A percentile compares a stretch with the other conserved stretches of the same genome.
Conservation (phyloP, 805 yeast species). For the Monosporozyma unispora region DNA sequence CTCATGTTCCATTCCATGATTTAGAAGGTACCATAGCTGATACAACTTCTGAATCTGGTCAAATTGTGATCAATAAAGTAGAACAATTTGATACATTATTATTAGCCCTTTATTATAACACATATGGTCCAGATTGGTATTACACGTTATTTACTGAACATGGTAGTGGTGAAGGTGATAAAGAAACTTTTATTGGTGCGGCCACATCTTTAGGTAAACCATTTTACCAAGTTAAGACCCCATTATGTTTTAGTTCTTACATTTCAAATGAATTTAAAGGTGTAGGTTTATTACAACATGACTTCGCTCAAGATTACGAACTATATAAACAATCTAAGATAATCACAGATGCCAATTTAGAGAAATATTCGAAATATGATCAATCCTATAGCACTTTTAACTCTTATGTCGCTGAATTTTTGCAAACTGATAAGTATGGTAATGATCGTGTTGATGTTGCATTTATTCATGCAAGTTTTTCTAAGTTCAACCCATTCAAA, state of each 20-base stretch:
- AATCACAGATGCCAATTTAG: constrained; percentile 6
- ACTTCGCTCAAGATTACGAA: constrained; percentile 40
- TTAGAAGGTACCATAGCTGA: constrained; percentile 57
- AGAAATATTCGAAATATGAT: constrained; percentile 9
- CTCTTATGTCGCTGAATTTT: background rate
- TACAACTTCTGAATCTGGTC: constrained; percentile 64
- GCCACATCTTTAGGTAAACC: constrained; percentile 43
- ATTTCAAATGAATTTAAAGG: constrained; percentile 28
- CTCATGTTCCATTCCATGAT: constrained; percentile 44
- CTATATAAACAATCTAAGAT: constrained; percentile 9
- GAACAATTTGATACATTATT: constrained; percentile 50
- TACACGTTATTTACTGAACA: constrained; percentile 66
- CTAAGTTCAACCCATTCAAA: constrained; percentile 30
- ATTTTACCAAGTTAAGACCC: constrained; percentile 43
- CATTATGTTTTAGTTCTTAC: constrained; percentile 33
- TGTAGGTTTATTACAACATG: constrained; percentile 39
- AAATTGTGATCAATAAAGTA: constrained; percentile 51
- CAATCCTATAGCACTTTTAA: background rate
- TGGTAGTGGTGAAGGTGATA: constrained; percentile 72
- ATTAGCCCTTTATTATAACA: constrained; percentile 55
- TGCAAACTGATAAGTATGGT: background rate
- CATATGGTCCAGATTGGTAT: constrained; percentile 56
- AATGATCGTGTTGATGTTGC: constrained; percentile 16
- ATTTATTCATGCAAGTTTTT: constrained; percentile 33
- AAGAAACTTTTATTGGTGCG: constrained; percentile 67